Percentiles rank a stretch among this genome's conserved stretches.
phyloP scores from a whole-genome alignment of 768 basidiomycete genomes.

The Glaciozyma antarctica region DNA sequence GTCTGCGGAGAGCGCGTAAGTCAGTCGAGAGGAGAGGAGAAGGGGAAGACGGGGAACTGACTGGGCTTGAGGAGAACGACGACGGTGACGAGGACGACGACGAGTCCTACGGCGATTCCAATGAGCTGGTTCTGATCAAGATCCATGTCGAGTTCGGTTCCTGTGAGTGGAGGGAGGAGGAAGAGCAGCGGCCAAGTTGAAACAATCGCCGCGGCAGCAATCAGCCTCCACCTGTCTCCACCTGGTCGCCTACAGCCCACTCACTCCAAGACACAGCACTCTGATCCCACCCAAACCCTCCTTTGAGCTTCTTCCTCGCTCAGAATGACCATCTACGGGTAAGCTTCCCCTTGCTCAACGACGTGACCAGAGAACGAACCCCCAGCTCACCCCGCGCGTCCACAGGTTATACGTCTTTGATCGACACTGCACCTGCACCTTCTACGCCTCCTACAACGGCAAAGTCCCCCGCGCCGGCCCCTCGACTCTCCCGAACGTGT shows the following conservation, averaged over 20 bases:
- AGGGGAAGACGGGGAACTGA: not conserved
- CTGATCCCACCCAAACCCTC: not conserved
- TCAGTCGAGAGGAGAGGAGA: not conserved
- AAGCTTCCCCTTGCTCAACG: not conserved
- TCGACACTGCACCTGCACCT: constrained; percentile 45
- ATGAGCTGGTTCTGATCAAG: constrained; percentile 16
- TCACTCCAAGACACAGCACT: not conserved
- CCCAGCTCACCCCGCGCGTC: not conserved
- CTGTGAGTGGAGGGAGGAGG: not conserved
- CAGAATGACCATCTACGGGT: not conserved
- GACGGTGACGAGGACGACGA: constrained; percentile 7
- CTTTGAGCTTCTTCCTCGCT: not conserved
- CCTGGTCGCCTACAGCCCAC: too few species aligned
- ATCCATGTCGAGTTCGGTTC: not conserved
- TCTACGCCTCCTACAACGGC: constrained; percentile 9
- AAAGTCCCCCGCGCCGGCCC: constrained; percentile 50
- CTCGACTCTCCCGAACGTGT: constrained; percentile 62
- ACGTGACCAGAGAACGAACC: too few species aligned
- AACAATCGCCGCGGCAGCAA: not conserved
- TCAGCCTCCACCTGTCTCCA: too few species aligned
- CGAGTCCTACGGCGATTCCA: constrained; percentile 15
- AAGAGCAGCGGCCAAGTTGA: not conserved
- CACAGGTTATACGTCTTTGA: constrained; percentile 74
- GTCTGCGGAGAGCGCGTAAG: constrained; percentile 41
- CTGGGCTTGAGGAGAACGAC: constrained; percentile 7